Evolutionary conservation across 495 filamentous ascomycete genomes (phyloP).

Genomic region (Ramalina intermedia): DNA sequence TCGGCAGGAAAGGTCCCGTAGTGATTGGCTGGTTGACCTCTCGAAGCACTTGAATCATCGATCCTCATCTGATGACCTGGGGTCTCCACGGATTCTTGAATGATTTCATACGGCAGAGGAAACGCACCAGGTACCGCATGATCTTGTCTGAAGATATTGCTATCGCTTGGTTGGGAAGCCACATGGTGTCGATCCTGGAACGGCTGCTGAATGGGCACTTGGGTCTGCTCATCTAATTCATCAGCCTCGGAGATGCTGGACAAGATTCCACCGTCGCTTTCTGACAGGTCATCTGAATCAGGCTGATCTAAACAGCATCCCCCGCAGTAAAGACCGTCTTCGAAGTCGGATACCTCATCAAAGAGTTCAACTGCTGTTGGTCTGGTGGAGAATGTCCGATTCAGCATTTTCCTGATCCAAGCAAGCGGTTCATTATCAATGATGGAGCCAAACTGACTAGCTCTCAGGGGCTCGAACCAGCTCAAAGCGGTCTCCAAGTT

Average conservation of each 20-base stretch:
- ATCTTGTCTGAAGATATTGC: no score
- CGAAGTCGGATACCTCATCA: background rate
- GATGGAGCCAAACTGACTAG: background rate
- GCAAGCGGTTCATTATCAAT: slow-evolving; percentile 7
- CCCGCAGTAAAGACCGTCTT: background rate
- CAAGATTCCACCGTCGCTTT: background rate
- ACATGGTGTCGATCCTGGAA: no score
- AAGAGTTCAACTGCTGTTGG: slow-evolving; percentile 4
- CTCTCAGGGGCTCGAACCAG: slow-evolving; percentile 6
- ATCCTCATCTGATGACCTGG: no score
- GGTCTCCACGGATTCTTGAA: no score
- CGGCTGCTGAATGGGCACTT: no score
- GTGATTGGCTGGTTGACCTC: no score
- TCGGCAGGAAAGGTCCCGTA: background rate
- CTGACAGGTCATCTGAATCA: background rate
- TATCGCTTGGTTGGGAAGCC: no score
- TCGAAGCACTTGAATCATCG: no score
- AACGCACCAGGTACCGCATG: no score
- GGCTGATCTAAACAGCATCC: slow-evolving; percentile 2
- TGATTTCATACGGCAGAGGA: no score
- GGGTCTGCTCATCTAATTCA: no score
- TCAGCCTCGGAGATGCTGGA: background rate
- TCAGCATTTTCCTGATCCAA: slow-evolving; percentile 9
- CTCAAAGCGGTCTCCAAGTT: background rate
- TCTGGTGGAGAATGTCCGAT: background rate